These are phyloP conservation scores for Knufia petricola DNA, from an alignment of 2,329 filamentous ascomycete genomes.

Conservation along the genomic window DNA sequence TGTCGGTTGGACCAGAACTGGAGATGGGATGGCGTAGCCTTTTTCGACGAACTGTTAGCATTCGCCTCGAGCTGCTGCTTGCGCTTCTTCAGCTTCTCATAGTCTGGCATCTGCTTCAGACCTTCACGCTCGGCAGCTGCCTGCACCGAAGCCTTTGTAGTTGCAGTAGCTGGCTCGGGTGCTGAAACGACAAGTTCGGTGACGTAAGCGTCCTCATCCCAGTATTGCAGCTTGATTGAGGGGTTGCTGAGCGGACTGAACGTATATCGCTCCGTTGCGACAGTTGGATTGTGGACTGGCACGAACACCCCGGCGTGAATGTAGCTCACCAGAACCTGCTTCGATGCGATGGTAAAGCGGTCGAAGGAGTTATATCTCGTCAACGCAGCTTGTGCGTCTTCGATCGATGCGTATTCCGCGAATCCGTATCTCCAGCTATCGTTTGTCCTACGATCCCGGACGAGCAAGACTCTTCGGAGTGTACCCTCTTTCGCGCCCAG, in stretches of 20 bases:
- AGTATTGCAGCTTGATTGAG: conserved; percentile 60
- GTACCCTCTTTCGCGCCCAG: conserved; percentile 64
- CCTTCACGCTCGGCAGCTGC: conserved; percentile 18
- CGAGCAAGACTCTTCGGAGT: conserved; percentile 65
- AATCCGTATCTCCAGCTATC: conserved; percentile 76
- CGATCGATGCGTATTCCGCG: conserved; percentile 67
- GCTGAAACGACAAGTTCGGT: conserved; percentile 53
- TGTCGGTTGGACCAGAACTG: conserved; percentile 64
- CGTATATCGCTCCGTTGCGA: conserved; percentile 52
- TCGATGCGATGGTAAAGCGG: conserved; percentile 68
- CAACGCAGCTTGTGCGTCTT: conserved; percentile 66
- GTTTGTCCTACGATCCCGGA: conserved; percentile 61
- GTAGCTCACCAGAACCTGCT: conserved; percentile 60
- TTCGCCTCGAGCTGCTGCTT: conserved; percentile 27
- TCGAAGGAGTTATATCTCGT: conserved; percentile 61
- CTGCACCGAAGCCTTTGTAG: conserved; percentile 6
- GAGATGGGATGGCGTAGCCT: conserved; percentile 53
- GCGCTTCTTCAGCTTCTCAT: conserved; percentile 28
- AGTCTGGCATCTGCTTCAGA: conserved; percentile 21
- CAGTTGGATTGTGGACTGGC: conserved; percentile 54
- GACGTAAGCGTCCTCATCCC: conserved; percentile 64
- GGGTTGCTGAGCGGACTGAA: conserved; percentile 64
- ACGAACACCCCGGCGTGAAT: conserved; percentile 82
- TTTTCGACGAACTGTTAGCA: conserved; percentile 29
- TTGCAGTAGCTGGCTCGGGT: conserved; percentile 33